Base-by-base conservation (phyloP, 176 grass and related monocot genomes). In the Chloris gayana region DNA sequence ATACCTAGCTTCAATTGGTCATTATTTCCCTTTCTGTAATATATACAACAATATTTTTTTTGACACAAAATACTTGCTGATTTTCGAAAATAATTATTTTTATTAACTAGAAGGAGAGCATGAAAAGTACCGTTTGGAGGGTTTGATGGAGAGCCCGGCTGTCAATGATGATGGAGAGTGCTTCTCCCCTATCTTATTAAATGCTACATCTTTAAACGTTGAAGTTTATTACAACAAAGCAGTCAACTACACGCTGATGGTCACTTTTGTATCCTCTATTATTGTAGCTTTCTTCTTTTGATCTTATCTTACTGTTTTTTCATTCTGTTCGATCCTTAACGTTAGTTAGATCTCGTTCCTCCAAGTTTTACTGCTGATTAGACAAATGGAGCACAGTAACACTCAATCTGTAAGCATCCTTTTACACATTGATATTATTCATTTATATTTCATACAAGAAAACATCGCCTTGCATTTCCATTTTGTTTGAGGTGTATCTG, bases 371-470 rank as follows among this genome's bases (percentile, higher is more conserved):
- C 69, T 99, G 49, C 82, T 95, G 66, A 96, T 99, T 78, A 88
- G 97, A 87, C 97, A 99, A 88, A 96, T 99, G 97, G 97, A 99
- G 63, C 93, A 99, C 85, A 99, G 97, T 84, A 99, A 96, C 60
- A 99, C 92, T 49, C 97, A 96, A 67, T 99, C 92, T 31, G 97
- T 99, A 91, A 90, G 90, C 54, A 73, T n/a, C 41, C 3, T 38
- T 91, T 91, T 81, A 46, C 61, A 62, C 49, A 75, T 62, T 83
- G 64, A 53, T 50, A 86, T 65, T 50, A 86, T 65, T 26, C 35
- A 64, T 82, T 85, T 71, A 12, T 57, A 56, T 82, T 58, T 71
- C 26, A 12, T 44, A 33, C 24, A 67, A 79, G 37, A 77, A 27
- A 4, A 22, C n/a, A 41, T 59, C 25, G 5, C 39, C 47, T 71